A percentile compares a stretch with the other conserved stretches of the same genome.
phyloP scores from a whole-genome alignment of 1,284 basidiomycete genomes.

The Mycena sp. region DNA sequence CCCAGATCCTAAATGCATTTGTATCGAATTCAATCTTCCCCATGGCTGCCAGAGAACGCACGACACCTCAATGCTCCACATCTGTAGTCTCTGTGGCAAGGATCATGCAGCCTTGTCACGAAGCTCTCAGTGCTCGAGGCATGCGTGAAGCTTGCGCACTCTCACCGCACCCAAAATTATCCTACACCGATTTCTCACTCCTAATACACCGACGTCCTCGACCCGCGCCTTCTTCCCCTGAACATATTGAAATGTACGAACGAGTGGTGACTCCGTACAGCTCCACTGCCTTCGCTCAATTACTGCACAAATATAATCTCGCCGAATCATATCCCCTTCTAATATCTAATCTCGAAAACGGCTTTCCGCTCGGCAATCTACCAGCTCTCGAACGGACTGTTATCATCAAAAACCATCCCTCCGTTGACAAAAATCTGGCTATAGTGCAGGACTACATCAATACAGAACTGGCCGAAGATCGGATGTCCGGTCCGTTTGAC shows the following conservation, averaged over 20 bases:
- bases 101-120: no score
- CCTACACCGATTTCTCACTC: background rate
- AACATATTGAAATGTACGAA: no score
- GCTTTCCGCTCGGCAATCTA: constrained; percentile 27
- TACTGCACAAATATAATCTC: background rate
- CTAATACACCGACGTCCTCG: background rate
- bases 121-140: no score
- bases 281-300: constrained; percentile 1
- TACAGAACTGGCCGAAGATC: constrained; percentile 1
- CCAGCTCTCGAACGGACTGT: constrained; percentile 11
- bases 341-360: constrained; percentile 11
- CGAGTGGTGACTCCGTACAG: constrained; percentile 15
- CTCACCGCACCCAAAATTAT: no score
- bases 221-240: background rate
- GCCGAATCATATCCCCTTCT: constrained; percentile 10
- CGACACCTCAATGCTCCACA: no score
- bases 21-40: no score
- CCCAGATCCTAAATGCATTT: no score
- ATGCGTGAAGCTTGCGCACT: no score
- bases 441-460: constrained; percentile 15
- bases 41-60: no score
- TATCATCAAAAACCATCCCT: constrained; percentile 18
- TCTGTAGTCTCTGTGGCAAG: no score
- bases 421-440: background rate
- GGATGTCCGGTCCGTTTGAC: constrained; percentile 26